These are phyloP conservation scores for Salix exigua DNA, from an alignment of 345 rosid species.

Conservation along the genomic window DNA sequence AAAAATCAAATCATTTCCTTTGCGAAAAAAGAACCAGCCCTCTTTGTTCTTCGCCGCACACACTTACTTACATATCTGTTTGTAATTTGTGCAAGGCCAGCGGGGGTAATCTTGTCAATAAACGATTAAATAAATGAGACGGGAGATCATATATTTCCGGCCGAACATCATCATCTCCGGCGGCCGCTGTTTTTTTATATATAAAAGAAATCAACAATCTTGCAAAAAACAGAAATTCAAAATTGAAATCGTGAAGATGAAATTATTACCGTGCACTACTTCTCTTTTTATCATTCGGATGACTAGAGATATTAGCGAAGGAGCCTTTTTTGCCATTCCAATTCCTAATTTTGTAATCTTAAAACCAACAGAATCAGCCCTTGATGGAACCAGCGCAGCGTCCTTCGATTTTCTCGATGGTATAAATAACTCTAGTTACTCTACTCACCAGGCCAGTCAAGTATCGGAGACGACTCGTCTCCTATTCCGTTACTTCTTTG, in stretches of 20 bases:
- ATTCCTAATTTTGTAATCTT: background rate
- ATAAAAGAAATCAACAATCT: background rate
- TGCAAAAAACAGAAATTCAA: background rate
- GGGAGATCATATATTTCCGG: conserved; percentile 60
- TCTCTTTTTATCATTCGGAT: conserved; percentile 39
- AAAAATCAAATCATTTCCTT: background rate
- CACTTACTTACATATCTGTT: conserved; percentile 44
- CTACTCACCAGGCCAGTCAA: too few species aligned
- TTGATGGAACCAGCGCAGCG: too few species aligned
- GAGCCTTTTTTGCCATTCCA: conserved; percentile 39
- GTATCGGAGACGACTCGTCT: too few species aligned
- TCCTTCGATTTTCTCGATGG: too few species aligned
- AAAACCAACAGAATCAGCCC: too few species aligned
- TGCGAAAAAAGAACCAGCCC: background rate
- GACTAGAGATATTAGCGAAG: conserved; percentile 54
- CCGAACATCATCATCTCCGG: conserved; percentile 43
- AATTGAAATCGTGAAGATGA: background rate
- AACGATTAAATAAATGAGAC: conserved; percentile 42
- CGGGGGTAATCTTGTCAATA: conserved; percentile 57
- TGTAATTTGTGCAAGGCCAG: conserved; percentile 62
- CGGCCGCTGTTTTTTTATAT: background rate
- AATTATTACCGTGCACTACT: conserved; percentile 45
- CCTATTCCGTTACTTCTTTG: too few species aligned
- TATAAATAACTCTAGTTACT: too few species aligned
- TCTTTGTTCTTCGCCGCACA: too few species aligned